phyloP scores from a whole-genome alignment of 2,329 filamentous ascomycete genomes.

The Epichloe glyceriae region DNA sequence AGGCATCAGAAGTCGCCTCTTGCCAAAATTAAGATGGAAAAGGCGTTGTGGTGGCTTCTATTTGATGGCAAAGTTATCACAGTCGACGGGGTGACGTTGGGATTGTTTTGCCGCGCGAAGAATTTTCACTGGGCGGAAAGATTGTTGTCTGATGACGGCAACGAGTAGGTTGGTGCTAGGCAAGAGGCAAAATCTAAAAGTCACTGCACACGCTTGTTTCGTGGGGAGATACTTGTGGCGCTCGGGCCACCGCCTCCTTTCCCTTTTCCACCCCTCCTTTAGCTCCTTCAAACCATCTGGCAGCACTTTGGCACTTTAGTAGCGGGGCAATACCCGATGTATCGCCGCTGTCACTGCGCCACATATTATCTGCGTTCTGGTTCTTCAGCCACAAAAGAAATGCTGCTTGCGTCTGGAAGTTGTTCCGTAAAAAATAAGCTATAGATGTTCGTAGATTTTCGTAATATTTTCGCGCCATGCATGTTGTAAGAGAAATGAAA shows the following conservation, averaged over 20 bases:
- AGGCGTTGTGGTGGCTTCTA: constrained; percentile 33
- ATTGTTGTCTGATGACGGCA: constrained; percentile 5
- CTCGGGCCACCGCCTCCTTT: constrained; percentile 21
- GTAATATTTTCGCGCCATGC: no score
- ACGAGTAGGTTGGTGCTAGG: constrained; percentile 7
- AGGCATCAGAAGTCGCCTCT: constrained; percentile 41
- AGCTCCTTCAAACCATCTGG: constrained; percentile 5
- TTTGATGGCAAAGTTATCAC: constrained; percentile 39
- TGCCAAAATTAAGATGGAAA: constrained; percentile 36
- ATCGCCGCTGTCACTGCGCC: no score
- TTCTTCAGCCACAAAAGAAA: no score
- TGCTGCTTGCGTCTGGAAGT: no score
- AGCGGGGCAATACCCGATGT: no score
- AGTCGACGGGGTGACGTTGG: constrained; percentile 43
- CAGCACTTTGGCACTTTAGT: neutral
- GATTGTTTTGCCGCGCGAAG: constrained; percentile 39
- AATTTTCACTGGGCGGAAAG: constrained; percentile 36
- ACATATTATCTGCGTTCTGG: no score
- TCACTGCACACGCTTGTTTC: constrained; percentile 7
- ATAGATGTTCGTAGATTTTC: no score
- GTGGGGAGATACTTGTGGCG: constrained; percentile 17
- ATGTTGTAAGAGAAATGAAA: no score
- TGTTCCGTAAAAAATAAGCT: no score
- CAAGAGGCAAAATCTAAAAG: neutral
- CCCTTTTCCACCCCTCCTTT: constrained; percentile 15